Conservation (phyloP, 305 asterid genomes). For the Fraxinus sp. region DNA sequence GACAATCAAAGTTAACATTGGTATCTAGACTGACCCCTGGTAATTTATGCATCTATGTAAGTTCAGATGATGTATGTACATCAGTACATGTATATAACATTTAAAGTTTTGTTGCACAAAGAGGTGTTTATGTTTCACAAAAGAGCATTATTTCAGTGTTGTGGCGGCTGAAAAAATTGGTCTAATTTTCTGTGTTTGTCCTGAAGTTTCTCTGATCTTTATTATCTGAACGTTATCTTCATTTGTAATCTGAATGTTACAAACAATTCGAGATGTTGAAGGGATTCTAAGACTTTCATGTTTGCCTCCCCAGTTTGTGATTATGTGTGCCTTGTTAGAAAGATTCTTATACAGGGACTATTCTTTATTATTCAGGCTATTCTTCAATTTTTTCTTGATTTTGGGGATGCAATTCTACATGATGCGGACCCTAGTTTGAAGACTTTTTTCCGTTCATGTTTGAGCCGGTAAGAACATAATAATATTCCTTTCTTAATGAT, state of each 20-base stretch:
- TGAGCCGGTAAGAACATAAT: slow-evolving; percentile 70
- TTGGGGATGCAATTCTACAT: slow-evolving; percentile 75
- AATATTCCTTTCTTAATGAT: slow-evolving; percentile 19
- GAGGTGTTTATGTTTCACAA: background rate
- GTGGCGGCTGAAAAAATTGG: background rate
- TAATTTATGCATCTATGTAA: background rate
- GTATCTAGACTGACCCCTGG: slow-evolving; percentile 1
- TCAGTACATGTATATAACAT: background rate
- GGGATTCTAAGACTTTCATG: background rate
- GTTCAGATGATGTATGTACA: background rate
- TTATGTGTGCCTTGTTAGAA: slow-evolving; percentile 9
- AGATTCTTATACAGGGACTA: slow-evolving; percentile 23
- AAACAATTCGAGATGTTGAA: background rate
- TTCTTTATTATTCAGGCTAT: slow-evolving; percentile 56
- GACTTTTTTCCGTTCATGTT: slow-evolving; percentile 77
- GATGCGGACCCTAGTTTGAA: slow-evolving; percentile 89
- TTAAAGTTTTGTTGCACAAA: background rate
- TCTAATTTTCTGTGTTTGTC: background rate
- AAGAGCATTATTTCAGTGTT: background rate
- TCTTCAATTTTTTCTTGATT: slow-evolving; percentile 83
- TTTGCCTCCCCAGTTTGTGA: slow-evolving; percentile 5
- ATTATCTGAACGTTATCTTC: background rate
- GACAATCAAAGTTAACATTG: background rate
- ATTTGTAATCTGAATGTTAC: background rate
- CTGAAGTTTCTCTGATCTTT: background rate